phyloP scores from a whole-genome alignment of 371 early-diverging fungal species.

The Mucor velutinosus region DNA sequence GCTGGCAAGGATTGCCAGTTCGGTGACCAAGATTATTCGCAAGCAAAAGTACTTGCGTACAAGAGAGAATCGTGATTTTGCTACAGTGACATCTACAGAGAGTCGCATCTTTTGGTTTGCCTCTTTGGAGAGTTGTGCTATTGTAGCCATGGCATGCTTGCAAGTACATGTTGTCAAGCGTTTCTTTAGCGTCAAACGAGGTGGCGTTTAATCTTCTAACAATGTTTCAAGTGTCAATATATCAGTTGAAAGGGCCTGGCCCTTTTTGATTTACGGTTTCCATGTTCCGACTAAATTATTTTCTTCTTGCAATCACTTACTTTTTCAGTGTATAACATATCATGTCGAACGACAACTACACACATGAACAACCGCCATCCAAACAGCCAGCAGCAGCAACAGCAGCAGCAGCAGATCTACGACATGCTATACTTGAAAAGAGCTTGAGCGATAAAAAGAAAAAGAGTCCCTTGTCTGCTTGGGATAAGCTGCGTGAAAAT shows the following conservation, averaged over 20 bases:
- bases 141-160: constrained; percentile 75
- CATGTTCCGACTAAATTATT: not conserved
- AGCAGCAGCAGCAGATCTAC: not conserved
- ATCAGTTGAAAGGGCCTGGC: not conserved
- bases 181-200: constrained; percentile 69
- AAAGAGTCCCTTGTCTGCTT: constrained; percentile 4
- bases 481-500: constrained; percentile 18
- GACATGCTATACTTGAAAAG: not conserved
- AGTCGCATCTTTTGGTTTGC: constrained; percentile 87
- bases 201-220: constrained; percentile 44
- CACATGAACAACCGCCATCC: not conserved
- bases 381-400: not conserved
- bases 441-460: constrained; percentile 1
- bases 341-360: not conserved
- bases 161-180: constrained; percentile 84
- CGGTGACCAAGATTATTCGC: constrained; percentile 62
- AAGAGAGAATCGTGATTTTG: constrained; percentile 84
- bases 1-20: constrained; percentile 52
- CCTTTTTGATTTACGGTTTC: not conserved
- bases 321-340: not conserved
- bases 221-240: not conserved
- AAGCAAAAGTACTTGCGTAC: constrained; percentile 84
- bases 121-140: constrained; percentile 68
- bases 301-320: not conserved
- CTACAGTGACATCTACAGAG: constrained; percentile 84